Percentiles rank a stretch among this genome's conserved stretches.
Evolutionary conservation across 768 basidiomycete genomes (phyloP).

Genomic region (Lepiota venenata): DNA sequence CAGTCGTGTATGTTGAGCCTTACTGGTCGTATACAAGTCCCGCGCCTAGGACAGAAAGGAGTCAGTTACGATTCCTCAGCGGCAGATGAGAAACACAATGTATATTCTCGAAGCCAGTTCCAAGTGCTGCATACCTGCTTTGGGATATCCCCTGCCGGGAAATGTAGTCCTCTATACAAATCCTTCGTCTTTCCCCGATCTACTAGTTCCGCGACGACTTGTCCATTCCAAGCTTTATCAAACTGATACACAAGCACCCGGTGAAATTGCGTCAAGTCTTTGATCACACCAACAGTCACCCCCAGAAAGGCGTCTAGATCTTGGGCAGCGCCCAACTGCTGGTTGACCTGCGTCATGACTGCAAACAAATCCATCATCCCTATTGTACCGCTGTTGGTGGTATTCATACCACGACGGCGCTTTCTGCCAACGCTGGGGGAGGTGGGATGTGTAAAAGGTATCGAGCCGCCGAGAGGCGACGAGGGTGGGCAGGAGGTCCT

Average conservation of each 20-base stretch:
- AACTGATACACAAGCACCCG: slow-evolving; percentile 82
- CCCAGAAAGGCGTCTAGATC: slow-evolving; percentile 70
- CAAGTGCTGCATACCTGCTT: slow-evolving; percentile 46
- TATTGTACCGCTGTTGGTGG: slow-evolving; percentile 20
- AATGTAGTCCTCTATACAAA: slow-evolving; percentile 68
- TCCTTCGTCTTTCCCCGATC: slow-evolving; percentile 76
- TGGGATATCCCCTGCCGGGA: slow-evolving; percentile 68
- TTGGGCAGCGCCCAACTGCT: slow-evolving; percentile 65
- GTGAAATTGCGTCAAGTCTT: slow-evolving; percentile 81
- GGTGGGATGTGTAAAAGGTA: background rate
- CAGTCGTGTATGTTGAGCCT: slow-evolving; percentile 13
- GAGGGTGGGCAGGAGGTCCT: background rate
- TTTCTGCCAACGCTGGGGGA: slow-evolving; percentile 11
- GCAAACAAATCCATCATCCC: slow-evolving; percentile 82
- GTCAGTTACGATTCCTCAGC: background rate
- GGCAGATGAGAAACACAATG: background rate
- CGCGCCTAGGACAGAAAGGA: slow-evolving; percentile 44
- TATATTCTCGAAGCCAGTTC: background rate
- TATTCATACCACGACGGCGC: slow-evolving; percentile 14
- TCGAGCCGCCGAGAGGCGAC: background rate
- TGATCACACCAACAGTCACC: slow-evolving; percentile 64
- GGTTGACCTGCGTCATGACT: slow-evolving; percentile 76
- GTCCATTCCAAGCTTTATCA: slow-evolving; percentile 76
- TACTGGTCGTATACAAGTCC: slow-evolving; percentile 65
- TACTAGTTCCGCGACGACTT: slow-evolving; percentile 75